Evolutionary conservation across 768 basidiomycete species (phyloP), one percentile per base, ranked within the genome.

Genomic region (Boletus rubropictus): DNA sequence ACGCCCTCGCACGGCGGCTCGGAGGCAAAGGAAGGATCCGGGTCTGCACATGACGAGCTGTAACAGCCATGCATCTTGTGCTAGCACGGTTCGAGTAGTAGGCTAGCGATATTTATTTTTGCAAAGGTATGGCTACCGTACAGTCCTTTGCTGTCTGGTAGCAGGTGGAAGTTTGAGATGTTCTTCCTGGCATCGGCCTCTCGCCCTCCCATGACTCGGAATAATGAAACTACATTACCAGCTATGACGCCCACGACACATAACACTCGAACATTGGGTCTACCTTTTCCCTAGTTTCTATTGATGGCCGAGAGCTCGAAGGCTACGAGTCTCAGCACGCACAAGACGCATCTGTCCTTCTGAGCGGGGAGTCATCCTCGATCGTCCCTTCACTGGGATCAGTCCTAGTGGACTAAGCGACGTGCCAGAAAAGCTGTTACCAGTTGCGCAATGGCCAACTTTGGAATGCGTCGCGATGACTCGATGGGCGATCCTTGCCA

Each of bases 361-460:
- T 59, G 67, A 65, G 64, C 57, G 57, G 65, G 61, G 67, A 59
- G 61, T 60, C 63, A 56, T 42, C 59, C 59, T 49, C 37, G 61
- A 67, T 56, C 42, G 64, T 63, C 61, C 51, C 64, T n/a, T 57
- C 52, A 46, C 53, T 3, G 57, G 51, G 63, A 54, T 57, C 50
- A 44, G 61, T 54, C 60, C 9, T 62, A 20, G 58, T 11, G 50
- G 57, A 46, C 60, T 50, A 54, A 46, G 55, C 56, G 58, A 52
- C 58, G 50, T 59, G 67, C 57, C 55, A 65, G 66, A 60, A 59
- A 67, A 9, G 2, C 61, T 48, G 63, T 51, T 56, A 44, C 54
- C 44, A 32, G 1, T 24, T 38, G 44, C 36, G 36, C 42, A 32
- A 36, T 53, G 49, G 55, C 38, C 39, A 37, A 52, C 59, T 54